A percentile compares a stretch with the other conserved stretches of the same genome.
These are phyloP conservation scores for Nakazawaea wyomingensis DNA, from an alignment of 805 yeast species.

Conservation along the genomic window DNA sequence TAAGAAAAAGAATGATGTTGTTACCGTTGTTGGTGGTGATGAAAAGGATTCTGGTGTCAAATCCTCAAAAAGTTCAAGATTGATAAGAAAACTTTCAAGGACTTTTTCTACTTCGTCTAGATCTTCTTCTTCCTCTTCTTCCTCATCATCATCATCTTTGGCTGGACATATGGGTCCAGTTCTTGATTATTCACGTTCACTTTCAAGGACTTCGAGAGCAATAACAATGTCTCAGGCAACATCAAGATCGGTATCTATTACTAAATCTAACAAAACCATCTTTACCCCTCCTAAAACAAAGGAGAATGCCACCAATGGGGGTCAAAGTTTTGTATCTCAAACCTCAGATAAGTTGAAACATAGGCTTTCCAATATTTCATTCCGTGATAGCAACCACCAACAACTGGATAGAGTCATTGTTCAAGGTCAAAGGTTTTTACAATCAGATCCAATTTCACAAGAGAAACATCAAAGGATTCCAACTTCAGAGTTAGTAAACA, in stretches of 20 bases:
- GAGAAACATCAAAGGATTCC: neutral
- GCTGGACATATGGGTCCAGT: neutral
- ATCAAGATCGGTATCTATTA: neutral
- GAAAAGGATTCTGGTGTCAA: neutral
- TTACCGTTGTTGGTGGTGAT: too few species aligned
- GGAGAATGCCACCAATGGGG: neutral
- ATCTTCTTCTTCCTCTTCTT: neutral
- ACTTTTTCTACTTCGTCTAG: neutral
- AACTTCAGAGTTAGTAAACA: neutral
- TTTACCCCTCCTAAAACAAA: neutral
- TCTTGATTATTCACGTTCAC: neutral
- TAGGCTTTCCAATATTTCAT: constrained; percentile 1
- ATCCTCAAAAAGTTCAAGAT: neutral
- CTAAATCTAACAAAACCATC: neutral
- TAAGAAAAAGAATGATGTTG: neutral
- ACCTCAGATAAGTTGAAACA: neutral
- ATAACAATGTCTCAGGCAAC: too few species aligned
- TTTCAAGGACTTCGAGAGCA: neutral
- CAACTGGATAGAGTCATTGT: neutral
- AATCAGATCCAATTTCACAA: neutral
- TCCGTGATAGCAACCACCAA: neutral
- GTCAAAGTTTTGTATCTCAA: neutral
- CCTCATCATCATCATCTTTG: neutral
- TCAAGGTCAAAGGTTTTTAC: neutral
- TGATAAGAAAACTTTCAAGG: neutral